A percentile compares a stretch with the other conserved stretches of the same genome.
These are phyloP conservation scores for Candida dubliniensis DNA, from an alignment of 1,139 yeast species.

Conservation along the genomic window DNA sequence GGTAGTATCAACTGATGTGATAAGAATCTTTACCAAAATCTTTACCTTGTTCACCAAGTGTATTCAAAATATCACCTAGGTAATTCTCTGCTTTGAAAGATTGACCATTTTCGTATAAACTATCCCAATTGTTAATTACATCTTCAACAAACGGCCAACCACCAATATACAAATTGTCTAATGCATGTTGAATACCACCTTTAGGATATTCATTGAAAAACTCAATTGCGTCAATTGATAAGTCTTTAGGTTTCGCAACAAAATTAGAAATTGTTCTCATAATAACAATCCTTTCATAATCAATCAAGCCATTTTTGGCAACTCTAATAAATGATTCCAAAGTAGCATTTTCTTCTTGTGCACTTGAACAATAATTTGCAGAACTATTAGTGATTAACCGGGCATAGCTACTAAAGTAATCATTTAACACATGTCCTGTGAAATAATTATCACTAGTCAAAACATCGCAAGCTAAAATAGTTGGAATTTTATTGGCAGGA, in stretches of 20 bases:
- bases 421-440: constrained; percentile 52
- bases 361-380: constrained; percentile 60
- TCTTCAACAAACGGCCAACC: constrained; percentile 58
- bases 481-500: constrained; percentile 52
- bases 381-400: constrained; percentile 56
- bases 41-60: constrained; percentile 41
- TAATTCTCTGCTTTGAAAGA: constrained; percentile 50
- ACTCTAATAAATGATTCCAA: constrained; percentile 60
- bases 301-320: constrained; percentile 54
- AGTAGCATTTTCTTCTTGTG: constrained; percentile 70
- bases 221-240: constrained; percentile 46
- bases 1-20: constrained; percentile 17
- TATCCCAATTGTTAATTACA: constrained; percentile 53
- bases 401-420: constrained; percentile 51
- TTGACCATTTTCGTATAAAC: constrained; percentile 37
- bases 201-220: constrained; percentile 47
- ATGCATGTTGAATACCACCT: constrained; percentile 54
- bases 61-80: constrained; percentile 59
- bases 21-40: constrained; percentile 27
- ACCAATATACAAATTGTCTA: constrained; percentile 53
- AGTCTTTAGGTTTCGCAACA: constrained; percentile 52
- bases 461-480: constrained; percentile 56
- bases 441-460: constrained; percentile 63
- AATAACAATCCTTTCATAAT: constrained; percentile 56
- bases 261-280: constrained; percentile 67